These are phyloP conservation scores for Sporisorium reilianum DNA, from an alignment of 1,284 basidiomycete species.

Conservation along the genomic window DNA sequence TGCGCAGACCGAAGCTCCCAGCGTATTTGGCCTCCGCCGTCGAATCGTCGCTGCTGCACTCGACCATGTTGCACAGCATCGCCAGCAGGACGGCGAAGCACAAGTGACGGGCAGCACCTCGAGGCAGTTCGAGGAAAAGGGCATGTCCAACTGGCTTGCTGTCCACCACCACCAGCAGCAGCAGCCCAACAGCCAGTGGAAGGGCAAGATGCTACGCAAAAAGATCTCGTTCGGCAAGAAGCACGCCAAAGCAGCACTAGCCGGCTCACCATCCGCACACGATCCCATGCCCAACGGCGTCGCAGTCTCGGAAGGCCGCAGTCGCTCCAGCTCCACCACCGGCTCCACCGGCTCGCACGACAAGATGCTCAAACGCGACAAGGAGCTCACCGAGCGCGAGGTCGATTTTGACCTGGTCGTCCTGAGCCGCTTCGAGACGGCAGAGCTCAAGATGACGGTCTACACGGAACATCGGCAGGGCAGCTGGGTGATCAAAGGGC, in stretches of 20 bases:
- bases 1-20: slow-evolving; percentile 33
- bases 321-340: slow-evolving; percentile 10
- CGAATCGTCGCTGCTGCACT: slow-evolving; percentile 43
- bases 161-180: too few relatives aligned
- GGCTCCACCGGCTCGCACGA: slow-evolving; percentile 21
- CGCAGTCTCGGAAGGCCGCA: not conserved
- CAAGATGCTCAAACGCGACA: slow-evolving; percentile 39
- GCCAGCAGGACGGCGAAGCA: not conserved
- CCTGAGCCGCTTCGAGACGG: slow-evolving; percentile 39
- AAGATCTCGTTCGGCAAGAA: slow-evolving; percentile 39
- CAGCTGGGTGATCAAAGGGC: slow-evolving; percentile 42
- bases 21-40: slow-evolving; percentile 42
- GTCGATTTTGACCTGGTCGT: slow-evolving; percentile 42
- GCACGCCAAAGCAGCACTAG: slow-evolving; percentile 15
- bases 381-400: slow-evolving; percentile 38
- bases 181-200: slow-evolving; percentile 19
- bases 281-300: slow-evolving; percentile 28
- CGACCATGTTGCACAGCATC: slow-evolving; percentile 15
- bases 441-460: slow-evolving; percentile 42
- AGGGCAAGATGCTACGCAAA: slow-evolving; percentile 36
- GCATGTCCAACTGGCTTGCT: slow-evolving; percentile 26
- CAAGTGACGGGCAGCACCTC: not conserved
- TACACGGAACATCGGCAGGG: slow-evolving; percentile 49
- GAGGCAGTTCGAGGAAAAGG: slow-evolving; percentile 15
- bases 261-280: slow-evolving; percentile 1